Conservation (phyloP, 139 green algal genomes). For the Bryopsis sp. region DNA sequence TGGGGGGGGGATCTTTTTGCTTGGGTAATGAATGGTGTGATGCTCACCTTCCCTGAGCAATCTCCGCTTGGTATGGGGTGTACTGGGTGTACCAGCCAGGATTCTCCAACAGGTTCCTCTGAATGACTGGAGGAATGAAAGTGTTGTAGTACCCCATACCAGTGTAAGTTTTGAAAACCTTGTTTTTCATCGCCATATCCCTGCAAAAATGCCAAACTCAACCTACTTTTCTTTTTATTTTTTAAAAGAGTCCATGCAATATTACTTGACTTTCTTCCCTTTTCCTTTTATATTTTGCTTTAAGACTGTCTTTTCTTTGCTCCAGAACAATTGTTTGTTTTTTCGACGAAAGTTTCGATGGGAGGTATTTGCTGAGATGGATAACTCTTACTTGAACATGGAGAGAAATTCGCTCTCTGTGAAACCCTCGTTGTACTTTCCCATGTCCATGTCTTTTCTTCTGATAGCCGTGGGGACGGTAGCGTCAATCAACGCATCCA, state of each 20-base stretch:
- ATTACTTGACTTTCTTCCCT: no score
- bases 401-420: conserved; percentile 83
- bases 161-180: conserved; percentile 89
- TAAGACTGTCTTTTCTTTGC: no score
- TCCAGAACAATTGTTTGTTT: no score
- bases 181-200: conserved; percentile 94
- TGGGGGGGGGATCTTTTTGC: no score
- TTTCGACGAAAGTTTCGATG: no score
- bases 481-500: conserved; percentile 86
- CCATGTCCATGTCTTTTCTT: conserved; percentile 69
- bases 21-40: no score
- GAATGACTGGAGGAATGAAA: conserved; percentile 85
- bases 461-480: conserved; percentile 89
- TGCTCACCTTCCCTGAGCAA: conserved; percentile 65
- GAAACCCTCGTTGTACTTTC: conserved; percentile 71
- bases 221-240: no score
- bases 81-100: conserved; percentile 99
- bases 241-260: no score
- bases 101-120: conserved; percentile 98
- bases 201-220: conserved; percentile 42
- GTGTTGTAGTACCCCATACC: conserved; percentile 98
- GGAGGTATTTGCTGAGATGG: no score
- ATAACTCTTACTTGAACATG: conserved; percentile 67
- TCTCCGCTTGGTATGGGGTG: conserved; percentile 98
- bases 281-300: no score